Percentiles rank a stretch among this genome's conserved stretches.
Evolutionary conservation across 805 yeast species (phyloP).

Genomic region (Starmerella sirachaensis): DNA sequence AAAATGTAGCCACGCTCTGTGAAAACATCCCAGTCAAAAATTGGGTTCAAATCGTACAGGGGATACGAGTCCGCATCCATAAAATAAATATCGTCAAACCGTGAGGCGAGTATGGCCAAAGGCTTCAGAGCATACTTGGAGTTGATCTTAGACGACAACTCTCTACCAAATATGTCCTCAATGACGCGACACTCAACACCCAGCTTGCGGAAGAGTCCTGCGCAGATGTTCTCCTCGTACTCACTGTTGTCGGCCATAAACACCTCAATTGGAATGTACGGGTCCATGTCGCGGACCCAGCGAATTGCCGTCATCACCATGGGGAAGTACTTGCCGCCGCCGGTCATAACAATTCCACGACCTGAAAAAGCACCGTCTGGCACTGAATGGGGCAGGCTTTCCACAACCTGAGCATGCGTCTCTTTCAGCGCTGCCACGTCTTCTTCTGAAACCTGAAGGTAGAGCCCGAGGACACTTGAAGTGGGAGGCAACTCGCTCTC

Average conservation of each 20-base stretch:
- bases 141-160: conserved; percentile 36
- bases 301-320: conserved; percentile 53
- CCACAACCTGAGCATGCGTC: conserved; percentile 14
- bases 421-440: conserved; percentile 10
- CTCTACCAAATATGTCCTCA: conserved; percentile 47
- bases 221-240: conserved; percentile 62
- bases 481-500: conserved; percentile 17
- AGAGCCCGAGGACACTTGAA: conserved; percentile 10
- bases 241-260: conserved; percentile 60
- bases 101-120: conserved; percentile 57
- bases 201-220: conserved; percentile 44
- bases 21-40: conserved; percentile 51
- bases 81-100: conserved; percentile 58
- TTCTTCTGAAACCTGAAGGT: conserved; percentile 15
- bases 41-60: conserved; percentile 46
- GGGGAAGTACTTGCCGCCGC: conserved; percentile 72
- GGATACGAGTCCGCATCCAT: conserved; percentile 73
- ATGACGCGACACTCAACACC: conserved; percentile 59
- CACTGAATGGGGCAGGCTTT: conserved; percentile 9
- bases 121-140: conserved; percentile 59
- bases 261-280: conserved; percentile 67
- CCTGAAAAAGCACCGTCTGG: conserved; percentile 25
- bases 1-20: conserved; percentile 38
- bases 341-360: conserved; percentile 55
- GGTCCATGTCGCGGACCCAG: conserved; percentile 51